phyloP scores from a whole-genome alignment of 2,329 filamentous ascomycete species.

The Alternaria sp. region DNA sequence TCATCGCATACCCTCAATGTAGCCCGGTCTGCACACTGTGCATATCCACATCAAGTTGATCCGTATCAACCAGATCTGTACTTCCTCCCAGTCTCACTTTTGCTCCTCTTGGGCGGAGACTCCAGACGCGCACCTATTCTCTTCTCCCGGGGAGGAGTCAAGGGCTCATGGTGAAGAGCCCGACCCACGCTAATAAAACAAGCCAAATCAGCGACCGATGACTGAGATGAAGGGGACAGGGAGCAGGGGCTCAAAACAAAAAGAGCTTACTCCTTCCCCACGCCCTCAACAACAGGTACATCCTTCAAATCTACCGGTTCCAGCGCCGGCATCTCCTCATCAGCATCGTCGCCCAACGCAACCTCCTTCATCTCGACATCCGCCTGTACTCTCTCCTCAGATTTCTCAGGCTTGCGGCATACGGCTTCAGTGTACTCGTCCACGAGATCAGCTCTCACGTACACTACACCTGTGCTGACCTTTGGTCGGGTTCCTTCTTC shows the following conservation, averaged over 20 bases:
- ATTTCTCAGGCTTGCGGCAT: slow-evolving; percentile 26
- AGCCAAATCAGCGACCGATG: slow-evolving; percentile 1
- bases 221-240: background rate
- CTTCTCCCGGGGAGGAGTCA: background rate
- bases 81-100: background rate
- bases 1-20: slow-evolving; percentile 1
- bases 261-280: slow-evolving; percentile 39
- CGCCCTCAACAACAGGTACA: slow-evolving; percentile 40
- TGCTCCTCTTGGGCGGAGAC: slow-evolving; percentile 5
- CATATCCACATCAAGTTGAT: background rate
- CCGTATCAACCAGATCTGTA: background rate
- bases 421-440: slow-evolving; percentile 67
- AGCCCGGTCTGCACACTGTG: background rate
- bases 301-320: slow-evolving; percentile 17
- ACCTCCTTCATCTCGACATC: slow-evolving; percentile 21
- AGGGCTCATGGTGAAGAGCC: background rate
- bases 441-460: slow-evolving; percentile 74
- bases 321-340: slow-evolving; percentile 19
- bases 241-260: slow-evolving; percentile 6
- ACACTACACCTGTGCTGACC: slow-evolving; percentile 72
- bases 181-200: background rate
- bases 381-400: background rate
- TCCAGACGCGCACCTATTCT: background rate
- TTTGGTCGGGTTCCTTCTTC: slow-evolving; percentile 64
- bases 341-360: slow-evolving; percentile 20